These are phyloP conservation scores for Neurospora sp. DNA, from an alignment of 495 filamentous ascomycete genomes.

Conservation along the genomic window DNA sequence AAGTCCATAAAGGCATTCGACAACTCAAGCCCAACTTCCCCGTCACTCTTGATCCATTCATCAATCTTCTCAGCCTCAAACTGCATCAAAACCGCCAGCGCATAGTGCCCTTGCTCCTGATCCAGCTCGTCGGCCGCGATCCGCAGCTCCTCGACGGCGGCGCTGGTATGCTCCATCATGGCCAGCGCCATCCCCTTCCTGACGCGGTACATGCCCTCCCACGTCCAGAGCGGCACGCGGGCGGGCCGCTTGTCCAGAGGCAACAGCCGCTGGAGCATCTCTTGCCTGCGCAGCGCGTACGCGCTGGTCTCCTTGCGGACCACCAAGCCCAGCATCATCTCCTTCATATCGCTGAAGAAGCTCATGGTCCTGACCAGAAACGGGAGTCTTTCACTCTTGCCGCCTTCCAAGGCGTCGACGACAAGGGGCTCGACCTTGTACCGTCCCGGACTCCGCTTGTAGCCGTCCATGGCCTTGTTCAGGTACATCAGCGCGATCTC, in stretches of 20 bases:
- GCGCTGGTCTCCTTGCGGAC: not conserved
- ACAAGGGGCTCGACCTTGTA: not conserved
- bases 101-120: constrained; percentile 6
- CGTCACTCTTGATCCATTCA: constrained; percentile 1
- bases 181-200: constrained; percentile 14
- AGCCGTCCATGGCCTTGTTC: constrained; percentile 12
- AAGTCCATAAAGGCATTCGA: not conserved
- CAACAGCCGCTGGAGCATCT: not conserved
- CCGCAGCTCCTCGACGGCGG: constrained; percentile 15
- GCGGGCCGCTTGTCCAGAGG: not conserved
- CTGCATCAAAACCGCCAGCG: constrained; percentile 20
- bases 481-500: constrained; percentile 9
- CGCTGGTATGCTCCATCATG: constrained; percentile 2
- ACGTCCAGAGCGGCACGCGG: constrained; percentile 21
- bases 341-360: not conserved
- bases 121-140: constrained; percentile 22
- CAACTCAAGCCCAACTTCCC: not conserved
- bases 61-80: constrained; percentile 6
- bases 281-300: not conserved
- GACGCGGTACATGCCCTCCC: constrained; percentile 19
- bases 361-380: not conserved
- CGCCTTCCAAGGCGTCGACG: not conserved
- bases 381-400: not conserved
- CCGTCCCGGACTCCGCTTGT: not conserved
- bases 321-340: not conserved